A percentile compares a stretch with the other conserved stretches of the same genome.
Evolutionary conservation across 192 early-diverging fungal species (phyloP).

Genomic region (Chytriomyces sp.): DNA sequence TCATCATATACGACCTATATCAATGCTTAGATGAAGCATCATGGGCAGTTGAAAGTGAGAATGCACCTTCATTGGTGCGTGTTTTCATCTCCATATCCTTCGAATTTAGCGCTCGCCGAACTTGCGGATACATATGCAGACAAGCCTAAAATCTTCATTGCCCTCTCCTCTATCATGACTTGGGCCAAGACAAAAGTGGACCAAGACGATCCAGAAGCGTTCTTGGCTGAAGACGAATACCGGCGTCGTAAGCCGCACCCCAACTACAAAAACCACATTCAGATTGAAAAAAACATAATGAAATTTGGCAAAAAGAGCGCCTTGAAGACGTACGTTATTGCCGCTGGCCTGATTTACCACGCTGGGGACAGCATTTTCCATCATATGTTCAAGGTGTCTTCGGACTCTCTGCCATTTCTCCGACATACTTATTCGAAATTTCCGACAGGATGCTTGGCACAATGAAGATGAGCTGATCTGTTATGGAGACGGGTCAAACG

Average conservation of each 20-base stretch:
- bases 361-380: slow-evolving; percentile 62
- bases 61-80: not conserved
- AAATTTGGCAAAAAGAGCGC: slow-evolving; percentile 59
- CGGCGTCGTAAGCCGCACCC: slow-evolving; percentile 60
- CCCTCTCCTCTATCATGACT: slow-evolving; percentile 61
- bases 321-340: slow-evolving; percentile 58
- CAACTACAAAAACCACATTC: slow-evolving; percentile 58
- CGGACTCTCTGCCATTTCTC: not conserved
- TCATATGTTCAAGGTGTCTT: slow-evolving; percentile 53
- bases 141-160: slow-evolving; percentile 61
- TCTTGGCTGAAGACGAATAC: slow-evolving; percentile 62
- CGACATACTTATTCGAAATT: not conserved
- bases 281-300: slow-evolving; percentile 57
- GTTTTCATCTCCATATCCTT: no score
- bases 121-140: slow-evolving; percentile 51
- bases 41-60: slow-evolving; percentile 56
- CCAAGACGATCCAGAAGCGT: slow-evolving; percentile 59
- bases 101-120: slow-evolving; percentile 56
- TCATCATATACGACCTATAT: slow-evolving; percentile 62
- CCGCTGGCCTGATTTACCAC: slow-evolving; percentile 59
- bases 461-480: slow-evolving; percentile 52
- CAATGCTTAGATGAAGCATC: slow-evolving; percentile 56
- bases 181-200: slow-evolving; percentile 65
- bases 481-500: slow-evolving; percentile 61
- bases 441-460: slow-evolving; percentile 57